Evolutionary conservation across 768 basidiomycete species (phyloP).

Genomic region (Suillus occidentalis): DNA sequence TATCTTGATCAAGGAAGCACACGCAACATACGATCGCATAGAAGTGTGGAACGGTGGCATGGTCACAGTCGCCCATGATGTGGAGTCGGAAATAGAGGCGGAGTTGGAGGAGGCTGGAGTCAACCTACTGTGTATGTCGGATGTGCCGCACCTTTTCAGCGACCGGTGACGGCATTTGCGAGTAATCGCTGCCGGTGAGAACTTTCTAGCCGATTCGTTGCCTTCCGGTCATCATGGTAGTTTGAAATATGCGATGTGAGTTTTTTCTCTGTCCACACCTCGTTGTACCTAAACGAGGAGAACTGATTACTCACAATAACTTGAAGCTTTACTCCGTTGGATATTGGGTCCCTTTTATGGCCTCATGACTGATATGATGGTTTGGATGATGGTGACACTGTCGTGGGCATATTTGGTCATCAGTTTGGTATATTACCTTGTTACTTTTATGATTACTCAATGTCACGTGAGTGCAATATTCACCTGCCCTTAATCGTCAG

Average conservation of each 20-base stretch:
- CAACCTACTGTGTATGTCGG: slow-evolving; percentile 63
- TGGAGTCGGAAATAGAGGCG: slow-evolving; percentile 61
- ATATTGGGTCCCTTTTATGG: neutral
- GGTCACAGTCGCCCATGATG: slow-evolving; percentile 47
- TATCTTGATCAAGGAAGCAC: slow-evolving; percentile 62
- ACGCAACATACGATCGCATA: slow-evolving; percentile 66
- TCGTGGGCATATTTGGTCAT: neutral
- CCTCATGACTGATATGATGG: neutral
- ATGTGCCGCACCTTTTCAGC: slow-evolving; percentile 57
- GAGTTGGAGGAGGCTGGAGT: slow-evolving; percentile 73
- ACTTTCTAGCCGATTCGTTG: neutral
- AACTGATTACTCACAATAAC: slow-evolving; percentile 2
- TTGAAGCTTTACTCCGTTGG: neutral
- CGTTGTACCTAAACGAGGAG: neutral
- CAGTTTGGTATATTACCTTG: neutral
- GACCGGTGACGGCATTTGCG: slow-evolving; percentile 41
- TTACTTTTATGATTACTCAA: neutral
- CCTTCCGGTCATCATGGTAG: neutral
- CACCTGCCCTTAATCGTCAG: neutral
- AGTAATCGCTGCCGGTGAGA: neutral
- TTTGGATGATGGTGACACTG: neutral
- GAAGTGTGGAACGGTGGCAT: slow-evolving; percentile 62
- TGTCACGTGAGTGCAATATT: neutral
- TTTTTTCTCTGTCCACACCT: slow-evolving; percentile 1
- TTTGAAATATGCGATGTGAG: neutral